Evolutionary conservation across 2,329 filamentous ascomycete species (phyloP), one percentile per base, ranked within the genome.

Genomic region (Xylariaceae sp.): DNA sequence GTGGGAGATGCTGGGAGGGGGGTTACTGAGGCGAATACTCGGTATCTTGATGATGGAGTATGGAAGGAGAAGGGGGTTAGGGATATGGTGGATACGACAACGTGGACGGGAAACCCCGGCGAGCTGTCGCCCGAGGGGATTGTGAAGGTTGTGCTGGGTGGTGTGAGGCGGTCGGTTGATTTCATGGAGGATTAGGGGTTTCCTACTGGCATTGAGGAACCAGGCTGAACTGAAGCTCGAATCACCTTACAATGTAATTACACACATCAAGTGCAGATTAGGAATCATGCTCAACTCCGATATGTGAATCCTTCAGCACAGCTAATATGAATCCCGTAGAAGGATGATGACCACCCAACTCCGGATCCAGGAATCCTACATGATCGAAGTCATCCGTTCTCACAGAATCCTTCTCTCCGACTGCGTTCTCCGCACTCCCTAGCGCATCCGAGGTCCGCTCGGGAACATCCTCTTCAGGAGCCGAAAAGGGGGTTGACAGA

Each of bases 81-180:
- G 49, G 88, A 91, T 72, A 90, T 91, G 63, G 86, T 90, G 7
- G 88, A 91, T 70, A 90, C 87, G 0, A 84, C 88, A 54, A 85
- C 86, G 0, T 90, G 85, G 78, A 67, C 61, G 7, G 67, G 65
- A 0, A 57, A 48, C 7, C 58, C 61, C 3, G 69, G 68, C 10
- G 75, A 78, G 47, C 72, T 90, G 45, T 84, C 81, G 2, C 83
- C 78, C 0, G 79, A 85, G 9, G 83, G 80, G 0, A 82, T 90
- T 51, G 67, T 90, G 54, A 90, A 90, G 69, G 81, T 81, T 51
- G 82, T 89, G 0, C 73, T 90, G 23, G 86, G 87, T 1, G 79
- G 80, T 1, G 83, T 90, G 15, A 58, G 61, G 35, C 63, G 62
- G 11, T 67, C 66, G 6, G 52, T 71, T 57, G 67, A 70, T n/a